A percentile compares a stretch with the other conserved stretches of the same genome.
Evolutionary conservation across 2,329 filamentous ascomycete species (phyloP).

Genomic region (Cordyceps cicadae): DNA sequence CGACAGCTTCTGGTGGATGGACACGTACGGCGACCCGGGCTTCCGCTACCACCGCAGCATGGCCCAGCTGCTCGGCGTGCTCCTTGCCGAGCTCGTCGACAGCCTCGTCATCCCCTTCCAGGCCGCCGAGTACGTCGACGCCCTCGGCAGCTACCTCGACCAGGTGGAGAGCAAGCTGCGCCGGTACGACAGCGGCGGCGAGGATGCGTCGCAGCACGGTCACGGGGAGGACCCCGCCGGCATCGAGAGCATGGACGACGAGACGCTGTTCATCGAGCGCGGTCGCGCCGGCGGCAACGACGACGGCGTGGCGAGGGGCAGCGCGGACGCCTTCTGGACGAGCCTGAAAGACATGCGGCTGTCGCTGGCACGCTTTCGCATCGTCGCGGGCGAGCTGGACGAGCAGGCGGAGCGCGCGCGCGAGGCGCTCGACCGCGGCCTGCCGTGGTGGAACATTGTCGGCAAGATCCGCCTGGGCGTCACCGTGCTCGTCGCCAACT

Average conservation of each 20-base stretch:
- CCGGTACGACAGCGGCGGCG: background rate
- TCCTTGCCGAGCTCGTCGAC: slow-evolving; percentile 54
- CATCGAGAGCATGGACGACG: slow-evolving; percentile 20
- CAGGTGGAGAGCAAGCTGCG: slow-evolving; percentile 41
- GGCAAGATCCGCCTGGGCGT: slow-evolving; percentile 56
- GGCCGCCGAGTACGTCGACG: slow-evolving; percentile 55
- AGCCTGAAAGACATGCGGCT: slow-evolving; percentile 32
- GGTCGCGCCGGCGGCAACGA: slow-evolving; percentile 14
- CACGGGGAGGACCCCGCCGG: background rate
- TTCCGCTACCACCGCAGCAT: slow-evolving; percentile 59
- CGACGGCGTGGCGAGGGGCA: slow-evolving; percentile 23
- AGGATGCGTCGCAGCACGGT: background rate
- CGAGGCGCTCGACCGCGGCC: slow-evolving; percentile 37
- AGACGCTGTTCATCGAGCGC: slow-evolving; percentile 21
- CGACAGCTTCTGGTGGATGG: slow-evolving; percentile 87
- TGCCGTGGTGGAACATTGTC: slow-evolving; percentile 75
- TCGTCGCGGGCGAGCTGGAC: slow-evolving; percentile 37
- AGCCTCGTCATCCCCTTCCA: slow-evolving; percentile 55
- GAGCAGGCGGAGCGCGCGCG: slow-evolving; percentile 33
- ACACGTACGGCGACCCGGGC: slow-evolving; percentile 62
- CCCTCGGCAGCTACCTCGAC: slow-evolving; percentile 44
- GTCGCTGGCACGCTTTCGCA: slow-evolving; percentile 29
- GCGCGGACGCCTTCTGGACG: slow-evolving; percentile 30
- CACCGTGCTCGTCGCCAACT: slow-evolving; percentile 60
- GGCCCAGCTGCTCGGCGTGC: slow-evolving; percentile 56